phyloP scores from a whole-genome alignment of 108 stramenopile genomes.

The Cyclotella distinguenda region DNA sequence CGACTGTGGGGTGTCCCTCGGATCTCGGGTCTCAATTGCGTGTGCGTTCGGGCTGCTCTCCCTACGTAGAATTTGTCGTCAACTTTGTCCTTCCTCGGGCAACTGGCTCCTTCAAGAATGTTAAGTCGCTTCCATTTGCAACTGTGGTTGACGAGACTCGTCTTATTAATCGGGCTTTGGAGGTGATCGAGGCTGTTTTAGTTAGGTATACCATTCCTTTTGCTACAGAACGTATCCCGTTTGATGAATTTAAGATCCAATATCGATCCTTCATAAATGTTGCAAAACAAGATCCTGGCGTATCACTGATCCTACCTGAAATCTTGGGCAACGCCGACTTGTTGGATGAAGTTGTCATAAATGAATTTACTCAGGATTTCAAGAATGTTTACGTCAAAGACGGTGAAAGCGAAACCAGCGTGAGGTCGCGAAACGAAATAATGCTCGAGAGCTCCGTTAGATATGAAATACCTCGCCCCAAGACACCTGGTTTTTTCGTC shows the following conservation, averaged over 20 bases:
- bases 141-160: conserved; percentile 58
- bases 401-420: conserved; percentile 5
- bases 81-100: conserved; percentile 74
- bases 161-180: conserved; percentile 61
- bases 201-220: conserved; percentile 56
- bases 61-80: conserved; percentile 79
- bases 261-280: conserved; percentile 15
- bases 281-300: conserved; percentile 29
- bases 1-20: conserved; percentile 61
- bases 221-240: conserved; percentile 14
- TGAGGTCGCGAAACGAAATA: conserved; percentile 10
- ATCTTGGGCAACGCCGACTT: conserved; percentile 19
- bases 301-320: conserved; percentile 26
- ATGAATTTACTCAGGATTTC: conserved; percentile 37
- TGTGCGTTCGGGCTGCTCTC: conserved; percentile 69
- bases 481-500: conserved; percentile 56
- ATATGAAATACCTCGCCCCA: conserved; percentile 43
- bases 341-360: conserved; percentile 31
- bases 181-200: conserved; percentile 69
- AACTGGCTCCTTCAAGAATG: conserved; percentile 42
- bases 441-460: conserved; percentile 36
- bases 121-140: conserved; percentile 51
- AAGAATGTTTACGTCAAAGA: conserved; percentile 17
- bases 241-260: conserved; percentile 20
- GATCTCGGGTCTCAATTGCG: conserved; percentile 68